These are phyloP conservation scores for Hirsutella minnesotensis DNA, from an alignment of 2,329 filamentous ascomycete genomes.

Conservation along the genomic window DNA sequence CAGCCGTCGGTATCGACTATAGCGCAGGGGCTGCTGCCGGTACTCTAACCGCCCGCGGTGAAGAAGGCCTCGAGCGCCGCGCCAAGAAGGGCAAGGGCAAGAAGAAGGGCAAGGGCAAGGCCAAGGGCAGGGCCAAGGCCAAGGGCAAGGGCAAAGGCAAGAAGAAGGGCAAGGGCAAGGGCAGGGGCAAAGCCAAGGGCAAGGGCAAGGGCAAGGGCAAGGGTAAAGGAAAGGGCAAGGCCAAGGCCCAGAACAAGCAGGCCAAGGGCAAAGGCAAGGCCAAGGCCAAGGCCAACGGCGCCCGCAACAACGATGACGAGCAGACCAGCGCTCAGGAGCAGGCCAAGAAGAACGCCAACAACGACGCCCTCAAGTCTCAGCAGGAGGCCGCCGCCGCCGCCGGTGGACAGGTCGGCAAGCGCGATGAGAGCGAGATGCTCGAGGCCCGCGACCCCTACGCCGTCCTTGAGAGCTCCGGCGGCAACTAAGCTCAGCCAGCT, in stretches of 20 bases:
- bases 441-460: background rate
- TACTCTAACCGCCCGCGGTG: no score
- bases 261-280: background rate
- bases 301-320: background rate
- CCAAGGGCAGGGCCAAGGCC: background rate
- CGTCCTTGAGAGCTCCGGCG: background rate
- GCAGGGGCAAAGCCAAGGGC: background rate
- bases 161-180: background rate
- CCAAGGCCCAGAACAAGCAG: background rate
- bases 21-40: no score
- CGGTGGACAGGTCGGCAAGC: background rate
- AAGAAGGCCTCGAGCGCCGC: no score
- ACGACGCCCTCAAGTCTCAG: background rate
- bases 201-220: background rate
- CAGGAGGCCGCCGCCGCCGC: background rate
- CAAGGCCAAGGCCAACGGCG: background rate
- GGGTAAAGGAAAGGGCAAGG: background rate
- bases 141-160: background rate
- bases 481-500: background rate
- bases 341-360: background rate
- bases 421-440: background rate
- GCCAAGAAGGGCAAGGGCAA: no score
- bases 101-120: background rate
- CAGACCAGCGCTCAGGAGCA: background rate
- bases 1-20: no score